Conservation (phyloP, 306 rosid species). For the Dalbergia cochinchinensis region DNA sequence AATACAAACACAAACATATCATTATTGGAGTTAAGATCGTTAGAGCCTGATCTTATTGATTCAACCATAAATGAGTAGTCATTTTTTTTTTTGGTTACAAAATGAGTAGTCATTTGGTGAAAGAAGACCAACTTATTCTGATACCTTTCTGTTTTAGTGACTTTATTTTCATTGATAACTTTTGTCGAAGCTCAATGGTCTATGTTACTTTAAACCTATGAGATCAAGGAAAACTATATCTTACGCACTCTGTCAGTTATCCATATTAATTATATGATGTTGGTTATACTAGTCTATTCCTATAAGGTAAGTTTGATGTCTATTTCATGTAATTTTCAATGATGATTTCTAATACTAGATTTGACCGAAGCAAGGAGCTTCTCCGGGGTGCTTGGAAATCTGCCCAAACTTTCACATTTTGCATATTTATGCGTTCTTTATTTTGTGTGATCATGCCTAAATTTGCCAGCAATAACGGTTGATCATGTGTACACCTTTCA, state of each 20-base stretch:
- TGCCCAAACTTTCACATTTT: constrained; percentile 31
- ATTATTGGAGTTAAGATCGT: background rate
- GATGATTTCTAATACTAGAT: constrained; percentile 35
- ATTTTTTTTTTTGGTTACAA: too few relatives aligned
- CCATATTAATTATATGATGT: background rate
- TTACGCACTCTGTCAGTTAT: background rate
- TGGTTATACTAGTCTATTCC: constrained; percentile 3
- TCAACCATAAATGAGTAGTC: constrained; percentile 15
- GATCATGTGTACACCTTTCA: background rate
- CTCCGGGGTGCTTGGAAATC: constrained; percentile 42
- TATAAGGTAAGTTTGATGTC: constrained; percentile 28
- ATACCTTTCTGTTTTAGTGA: background rate
- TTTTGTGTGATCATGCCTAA: constrained; percentile 15
- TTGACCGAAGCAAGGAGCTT: constrained; percentile 42
- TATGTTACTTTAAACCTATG: constrained; percentile 3
- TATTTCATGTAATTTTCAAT: background rate
- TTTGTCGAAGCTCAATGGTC: constrained; percentile 16
- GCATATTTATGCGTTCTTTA: background rate
- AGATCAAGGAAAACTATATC: background rate
- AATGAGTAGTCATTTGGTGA: constrained; percentile 26
- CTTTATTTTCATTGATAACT: constrained; percentile 26
- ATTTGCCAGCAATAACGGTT: background rate
- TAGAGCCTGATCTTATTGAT: background rate
- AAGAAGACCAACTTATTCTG: constrained; percentile 21
- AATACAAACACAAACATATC: background rate